A percentile compares a stretch with the other conserved stretches of the same genome.
phyloP scores from a whole-genome alignment of 352 stramenopile genomes.

The Phytophthora brassicae region DNA sequence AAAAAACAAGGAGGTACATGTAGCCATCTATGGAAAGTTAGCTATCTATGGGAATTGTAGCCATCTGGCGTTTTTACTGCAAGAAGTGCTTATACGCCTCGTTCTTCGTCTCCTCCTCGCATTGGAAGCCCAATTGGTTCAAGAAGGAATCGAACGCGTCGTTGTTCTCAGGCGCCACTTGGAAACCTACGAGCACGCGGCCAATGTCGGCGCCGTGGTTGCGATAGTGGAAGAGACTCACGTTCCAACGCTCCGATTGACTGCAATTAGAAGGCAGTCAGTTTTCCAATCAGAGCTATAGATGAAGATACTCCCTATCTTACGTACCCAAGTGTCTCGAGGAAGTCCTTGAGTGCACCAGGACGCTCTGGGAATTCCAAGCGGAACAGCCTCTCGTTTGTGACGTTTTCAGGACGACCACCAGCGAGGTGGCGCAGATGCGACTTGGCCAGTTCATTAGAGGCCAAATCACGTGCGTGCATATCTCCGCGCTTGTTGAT shows the following conservation, averaged over 20 bases:
- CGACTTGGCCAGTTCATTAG: conserved; percentile 96
- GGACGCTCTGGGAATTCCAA: conserved; percentile 96
- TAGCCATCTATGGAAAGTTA: too few species aligned
- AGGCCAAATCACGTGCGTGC: conserved; percentile 90
- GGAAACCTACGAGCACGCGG: conserved; percentile 95
- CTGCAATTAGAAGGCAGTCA: conserved; percentile 19
- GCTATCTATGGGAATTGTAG: too few species aligned
- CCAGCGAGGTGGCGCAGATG: conserved; percentile 96
- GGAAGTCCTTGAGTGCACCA: conserved; percentile 92
- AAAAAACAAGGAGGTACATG: too few species aligned
- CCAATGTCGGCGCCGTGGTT: conserved; percentile 99
- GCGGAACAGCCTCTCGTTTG: conserved; percentile 94
- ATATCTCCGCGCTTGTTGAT: conserved; percentile 85
- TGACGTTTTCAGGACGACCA: conserved; percentile 80
- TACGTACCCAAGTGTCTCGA: conserved; percentile 79
- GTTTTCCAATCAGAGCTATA: not conserved
- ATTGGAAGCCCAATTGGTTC: conserved; percentile 70
- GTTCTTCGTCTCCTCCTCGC: conserved; percentile 86
- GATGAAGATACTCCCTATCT: not conserved
- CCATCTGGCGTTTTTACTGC: conserved; percentile 42
- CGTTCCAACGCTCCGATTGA: conserved; percentile 89
- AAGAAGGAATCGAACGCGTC: conserved; percentile 67
- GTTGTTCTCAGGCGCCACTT: conserved; percentile 79
- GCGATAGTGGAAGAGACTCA: conserved; percentile 98
- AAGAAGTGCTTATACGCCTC: conserved; percentile 80